A percentile compares a stretch with the other conserved stretches of the same genome.
phyloP scores from a whole-genome alignment of 108 stramenopile species.

The Skeletonema potamos region DNA sequence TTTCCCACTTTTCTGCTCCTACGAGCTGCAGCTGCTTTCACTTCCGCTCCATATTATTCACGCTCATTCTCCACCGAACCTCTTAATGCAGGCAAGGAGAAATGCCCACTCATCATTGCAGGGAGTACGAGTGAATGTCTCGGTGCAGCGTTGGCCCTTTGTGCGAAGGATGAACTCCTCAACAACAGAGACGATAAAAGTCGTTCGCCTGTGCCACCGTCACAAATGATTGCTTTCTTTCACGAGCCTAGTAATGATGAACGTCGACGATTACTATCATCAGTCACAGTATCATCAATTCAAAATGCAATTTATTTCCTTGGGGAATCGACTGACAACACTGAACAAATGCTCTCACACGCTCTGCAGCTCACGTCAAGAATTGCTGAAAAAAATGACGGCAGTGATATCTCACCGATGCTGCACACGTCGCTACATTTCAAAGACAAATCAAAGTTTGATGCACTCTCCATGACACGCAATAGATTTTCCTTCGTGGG shows the following conservation, averaged over 20 bases:
- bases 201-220: conserved; percentile 11
- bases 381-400: background rate
- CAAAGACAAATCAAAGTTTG: background rate
- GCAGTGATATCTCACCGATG: background rate
- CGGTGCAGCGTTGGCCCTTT: conserved; percentile 28
- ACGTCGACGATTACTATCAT: background rate
- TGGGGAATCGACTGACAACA: conserved; percentile 6
- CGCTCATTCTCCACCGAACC: background rate
- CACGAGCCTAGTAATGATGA: background rate
- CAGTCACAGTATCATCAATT: conserved; percentile 23
- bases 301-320: conserved; percentile 20
- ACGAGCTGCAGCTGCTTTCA: background rate
- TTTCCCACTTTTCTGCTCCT: background rate
- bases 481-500: conserved; percentile 17
- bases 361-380: conserved; percentile 15
- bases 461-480: conserved; percentile 8
- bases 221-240: conserved; percentile 25
- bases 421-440: conserved; percentile 18
- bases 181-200: background rate
- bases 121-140: conserved; percentile 11
- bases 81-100: background rate
- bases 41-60: background rate
- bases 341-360: conserved; percentile 17
- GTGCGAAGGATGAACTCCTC: conserved; percentile 15
- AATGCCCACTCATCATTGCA: conserved; percentile 2